Conservation (phyloP, 192 early-diverging fungal genomes). For the Linderina pennispora region DNA sequence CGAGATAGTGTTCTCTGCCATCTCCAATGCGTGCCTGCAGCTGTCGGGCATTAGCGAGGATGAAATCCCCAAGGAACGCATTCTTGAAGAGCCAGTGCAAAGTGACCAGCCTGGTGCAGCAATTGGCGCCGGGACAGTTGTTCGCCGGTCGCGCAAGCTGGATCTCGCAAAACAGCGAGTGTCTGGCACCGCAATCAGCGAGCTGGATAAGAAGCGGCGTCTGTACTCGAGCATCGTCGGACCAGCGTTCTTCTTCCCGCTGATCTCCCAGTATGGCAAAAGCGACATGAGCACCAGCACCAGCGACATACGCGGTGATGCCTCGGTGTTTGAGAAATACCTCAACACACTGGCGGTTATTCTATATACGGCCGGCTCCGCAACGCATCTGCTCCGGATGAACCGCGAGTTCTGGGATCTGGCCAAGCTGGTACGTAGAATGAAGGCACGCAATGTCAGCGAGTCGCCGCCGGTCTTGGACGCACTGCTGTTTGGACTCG, state of each 20-base stretch:
- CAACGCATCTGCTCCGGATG: constrained; percentile 34
- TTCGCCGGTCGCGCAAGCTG: constrained; percentile 30
- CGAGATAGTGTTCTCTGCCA: constrained; percentile 35
- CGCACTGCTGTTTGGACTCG: constrained; percentile 39
- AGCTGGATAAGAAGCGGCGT: background rate
- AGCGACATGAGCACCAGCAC: constrained; percentile 23
- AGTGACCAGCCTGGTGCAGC: too few relatives aligned
- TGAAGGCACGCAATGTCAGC: background rate
- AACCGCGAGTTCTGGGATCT: constrained; percentile 40
- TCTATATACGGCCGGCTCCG: constrained; percentile 19
- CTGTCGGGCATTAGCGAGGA: constrained; percentile 7
- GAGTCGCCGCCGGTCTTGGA: constrained; percentile 32
- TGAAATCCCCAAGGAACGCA: too few relatives aligned
- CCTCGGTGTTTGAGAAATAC: constrained; percentile 19
- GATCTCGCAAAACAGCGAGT: constrained; percentile 9
- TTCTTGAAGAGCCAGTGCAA: background rate
- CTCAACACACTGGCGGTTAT: constrained; percentile 37
- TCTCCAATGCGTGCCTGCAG: constrained; percentile 30
- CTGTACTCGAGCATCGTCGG: constrained; percentile 19
- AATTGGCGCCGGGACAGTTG: constrained; percentile 19
- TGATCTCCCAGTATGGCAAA: constrained; percentile 31
- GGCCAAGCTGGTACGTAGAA: constrained; percentile 15
- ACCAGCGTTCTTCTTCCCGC: constrained; percentile 40
- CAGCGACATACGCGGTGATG: constrained; percentile 24
- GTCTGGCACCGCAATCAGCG: background rate